Evolutionary conservation across 1,139 yeast species (phyloP).

Genomic region (Tardiomyces digboiensis): DNA sequence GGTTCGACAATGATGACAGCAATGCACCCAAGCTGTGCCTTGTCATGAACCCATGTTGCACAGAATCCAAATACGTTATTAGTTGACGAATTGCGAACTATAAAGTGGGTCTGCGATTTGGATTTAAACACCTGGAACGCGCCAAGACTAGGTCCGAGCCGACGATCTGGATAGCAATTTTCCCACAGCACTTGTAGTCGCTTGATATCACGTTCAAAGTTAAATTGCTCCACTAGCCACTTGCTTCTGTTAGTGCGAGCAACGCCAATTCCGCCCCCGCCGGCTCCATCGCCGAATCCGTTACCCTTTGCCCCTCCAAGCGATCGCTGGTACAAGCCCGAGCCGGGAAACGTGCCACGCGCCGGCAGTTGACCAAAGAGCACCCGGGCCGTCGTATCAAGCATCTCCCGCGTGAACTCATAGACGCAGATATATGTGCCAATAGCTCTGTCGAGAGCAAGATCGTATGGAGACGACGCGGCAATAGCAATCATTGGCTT

Average conservation of each 20-base stretch:
- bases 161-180: slow-evolving; percentile 21
- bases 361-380: slow-evolving; percentile 47
- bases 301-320: slow-evolving; percentile 1
- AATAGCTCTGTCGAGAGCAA: slow-evolving; percentile 44
- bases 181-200: slow-evolving; percentile 37
- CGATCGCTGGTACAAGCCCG: slow-evolving; percentile 20
- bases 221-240: slow-evolving; percentile 57
- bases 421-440: slow-evolving; percentile 54
- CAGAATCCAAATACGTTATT: slow-evolving; percentile 49
- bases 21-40: slow-evolving; percentile 35
- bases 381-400: slow-evolving; percentile 41
- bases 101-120: slow-evolving; percentile 35
- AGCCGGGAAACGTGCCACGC: slow-evolving; percentile 51
- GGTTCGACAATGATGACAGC: slow-evolving; percentile 46
- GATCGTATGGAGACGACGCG: slow-evolving; percentile 56
- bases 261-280: background rate
- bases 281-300: background rate
- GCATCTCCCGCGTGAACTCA: slow-evolving; percentile 47
- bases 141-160: slow-evolving; percentile 17
- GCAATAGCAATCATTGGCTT: slow-evolving; percentile 55
- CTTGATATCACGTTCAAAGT: slow-evolving; percentile 41
- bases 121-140: slow-evolving; percentile 14
- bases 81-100: slow-evolving; percentile 50
- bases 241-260: slow-evolving; percentile 20
- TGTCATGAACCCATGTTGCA: slow-evolving; percentile 43